Evolutionary conservation across 108 stramenopile genomes (phyloP).

Genomic region (Pelagomonas calceolata): DNA sequence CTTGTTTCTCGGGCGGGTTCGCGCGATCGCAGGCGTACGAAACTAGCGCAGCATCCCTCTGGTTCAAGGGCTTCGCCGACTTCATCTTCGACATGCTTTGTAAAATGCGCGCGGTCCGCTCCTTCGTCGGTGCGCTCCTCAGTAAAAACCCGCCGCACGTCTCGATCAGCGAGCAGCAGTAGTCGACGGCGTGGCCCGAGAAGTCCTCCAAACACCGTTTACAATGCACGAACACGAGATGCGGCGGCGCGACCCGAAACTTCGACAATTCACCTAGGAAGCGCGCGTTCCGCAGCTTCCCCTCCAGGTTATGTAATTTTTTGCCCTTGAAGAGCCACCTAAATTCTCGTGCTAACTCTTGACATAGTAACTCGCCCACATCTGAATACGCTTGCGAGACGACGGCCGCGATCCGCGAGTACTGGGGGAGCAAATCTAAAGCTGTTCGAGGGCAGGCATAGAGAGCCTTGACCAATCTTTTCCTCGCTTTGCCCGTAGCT

Average conservation of each 20-base stretch:
- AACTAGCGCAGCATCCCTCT: conserved; percentile 54
- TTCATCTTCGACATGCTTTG: conserved; percentile 72
- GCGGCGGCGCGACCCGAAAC: conserved; percentile 80
- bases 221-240: conserved; percentile 69
- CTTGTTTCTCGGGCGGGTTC: conserved; percentile 16
- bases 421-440: conserved; percentile 74
- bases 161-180: conserved; percentile 73
- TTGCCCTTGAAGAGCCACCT: conserved; percentile 48
- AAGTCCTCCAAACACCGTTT: conserved; percentile 76
- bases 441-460: conserved; percentile 66
- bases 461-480: conserved; percentile 63
- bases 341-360: conserved; percentile 65
- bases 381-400: conserved; percentile 53
- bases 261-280: conserved; percentile 86
- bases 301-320: conserved; percentile 67
- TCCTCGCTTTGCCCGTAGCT: conserved; percentile 59
- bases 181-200: conserved; percentile 67
- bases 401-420: conserved; percentile 70
- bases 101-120: conserved; percentile 52
- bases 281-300: conserved; percentile 61
- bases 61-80: conserved; percentile 72
- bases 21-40: conserved; percentile 26
- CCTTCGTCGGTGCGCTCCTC: conserved; percentile 58
- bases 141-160: conserved; percentile 77
- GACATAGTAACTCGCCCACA: conserved; percentile 42